These are phyloP conservation scores for Vachellia pachyceras DNA, from an alignment of 306 rosid species.

Conservation along the genomic window DNA sequence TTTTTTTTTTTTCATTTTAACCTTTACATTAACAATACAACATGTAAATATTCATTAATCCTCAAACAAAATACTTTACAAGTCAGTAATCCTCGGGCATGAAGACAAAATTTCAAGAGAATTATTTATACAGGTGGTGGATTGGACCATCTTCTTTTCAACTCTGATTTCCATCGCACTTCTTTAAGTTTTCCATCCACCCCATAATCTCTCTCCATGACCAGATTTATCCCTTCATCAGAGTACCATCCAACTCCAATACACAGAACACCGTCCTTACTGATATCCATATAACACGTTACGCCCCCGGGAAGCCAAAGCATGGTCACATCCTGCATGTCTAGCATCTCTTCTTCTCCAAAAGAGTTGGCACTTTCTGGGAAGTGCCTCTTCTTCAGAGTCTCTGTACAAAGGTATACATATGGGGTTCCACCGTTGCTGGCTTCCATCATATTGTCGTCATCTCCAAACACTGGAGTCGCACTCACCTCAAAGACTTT, in stretches of 20 bases:
- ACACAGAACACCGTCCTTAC: constrained; percentile 81
- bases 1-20: neutral
- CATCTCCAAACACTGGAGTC: constrained; percentile 72
- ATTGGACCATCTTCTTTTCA: constrained; percentile 83
- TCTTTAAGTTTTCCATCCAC: constrained; percentile 88
- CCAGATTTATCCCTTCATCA: constrained; percentile 91
- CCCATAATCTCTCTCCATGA: constrained; percentile 97
- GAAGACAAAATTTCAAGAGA: constrained; percentile 10
- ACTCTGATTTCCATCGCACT: constrained; percentile 75
- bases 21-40: neutral
- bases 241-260: constrained; percentile 97
- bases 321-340: constrained; percentile 77
- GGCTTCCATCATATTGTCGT: constrained; percentile 45
- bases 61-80: constrained; percentile 37
- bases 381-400: constrained; percentile 68
- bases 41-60: constrained; percentile 17
- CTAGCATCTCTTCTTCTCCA: constrained; percentile 80
- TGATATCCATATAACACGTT: constrained; percentile 77
- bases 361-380: constrained; percentile 64
- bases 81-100: constrained; percentile 25
- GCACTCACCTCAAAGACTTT: constrained; percentile 88
- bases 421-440: constrained; percentile 39
- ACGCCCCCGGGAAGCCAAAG: constrained; percentile 96
- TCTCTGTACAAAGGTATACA: constrained; percentile 82
- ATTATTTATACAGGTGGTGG: constrained; percentile 51